Base-by-base conservation (phyloP, 495 filamentous ascomycete species). In the Penicillium taxi region DNA sequence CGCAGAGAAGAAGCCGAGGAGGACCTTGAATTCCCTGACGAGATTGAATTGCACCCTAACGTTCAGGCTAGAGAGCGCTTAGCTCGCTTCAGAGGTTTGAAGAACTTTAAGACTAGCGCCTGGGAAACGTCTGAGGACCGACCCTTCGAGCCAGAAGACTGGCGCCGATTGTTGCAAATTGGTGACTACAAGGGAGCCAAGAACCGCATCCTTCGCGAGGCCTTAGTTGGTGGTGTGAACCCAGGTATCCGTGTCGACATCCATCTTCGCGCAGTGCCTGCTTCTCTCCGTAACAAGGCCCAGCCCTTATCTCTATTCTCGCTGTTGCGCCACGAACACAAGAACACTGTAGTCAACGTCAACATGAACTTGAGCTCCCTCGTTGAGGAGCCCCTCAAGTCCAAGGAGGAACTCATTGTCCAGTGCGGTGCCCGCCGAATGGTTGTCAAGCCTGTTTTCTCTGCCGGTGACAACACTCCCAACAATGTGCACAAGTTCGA, bases 401-500 rank as follows among this genome's bases (percentile, higher is more conserved):
- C 88, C 5, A 98, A 98, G 67, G 81, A 87, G 44, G 81, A 93
- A 50, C 65, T 98, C 31, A 78, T 98, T 35, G 59, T 94, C 36
- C 90, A 95, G 59, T 86, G 81, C 47, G 91, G 91, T 16, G 78
- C 90, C 11, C 80, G 93, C 26, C 73, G 90, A 25, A 77, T 94
- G 45, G 61, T 86, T 23, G 78, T 94, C 58, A 94, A 91, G 43
- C 89, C 91, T 14, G 62, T 98, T 15, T 96, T 90, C 69, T 94
- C 86, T 2, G 74, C 82, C 47, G 64, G 69, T 9, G 87, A 86
- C 39, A 85, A 78, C 53, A 90, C 88, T 0, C 83, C 83, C 34
- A 98, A 98, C 63, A 79, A 96, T 52, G 86, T 98, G 9, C 85
- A 96, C 68, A 96, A 96, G 58, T 96, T 83, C 66, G 84, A 90